Percentiles rank a stretch among this genome's conserved stretches.
These are phyloP conservation scores for Endotrypanum monterogeii DNA, from an alignment of 208 protist genomes.

Conservation along the genomic window DNA sequence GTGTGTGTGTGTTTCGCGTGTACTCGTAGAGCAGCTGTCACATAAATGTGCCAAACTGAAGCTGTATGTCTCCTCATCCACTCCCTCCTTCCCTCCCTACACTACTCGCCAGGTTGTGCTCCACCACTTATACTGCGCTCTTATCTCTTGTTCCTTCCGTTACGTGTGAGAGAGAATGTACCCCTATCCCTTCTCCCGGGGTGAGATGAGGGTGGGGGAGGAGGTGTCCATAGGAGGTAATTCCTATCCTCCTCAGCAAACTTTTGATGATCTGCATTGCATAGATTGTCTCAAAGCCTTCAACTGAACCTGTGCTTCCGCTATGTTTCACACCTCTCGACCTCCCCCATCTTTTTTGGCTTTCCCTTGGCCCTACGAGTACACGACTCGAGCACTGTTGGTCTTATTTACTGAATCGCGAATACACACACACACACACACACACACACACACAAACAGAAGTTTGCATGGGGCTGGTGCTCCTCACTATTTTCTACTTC, in stretches of 20 bases:
- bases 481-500: background rate
- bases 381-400: background rate
- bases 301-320: no score
- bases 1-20: background rate
- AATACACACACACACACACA: conserved; percentile 2
- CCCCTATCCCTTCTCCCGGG: no score
- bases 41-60: background rate
- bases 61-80: background rate
- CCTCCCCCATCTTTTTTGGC: background rate
- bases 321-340: background rate
- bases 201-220: no score
- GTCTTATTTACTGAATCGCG: background rate
- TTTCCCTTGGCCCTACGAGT: background rate
- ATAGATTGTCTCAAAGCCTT: no score
- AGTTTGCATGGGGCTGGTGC: background rate
- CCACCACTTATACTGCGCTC: no score
- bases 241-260: no score
- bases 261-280: no score
- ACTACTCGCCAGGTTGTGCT: no score
- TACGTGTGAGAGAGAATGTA: no score
- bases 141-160: no score
- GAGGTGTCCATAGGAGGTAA: no score
- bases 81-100: background rate
- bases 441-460: background rate
- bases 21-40: background rate